Conservation (phyloP, 768 basidiomycete genomes). For the Agaricus subrufescens region DNA sequence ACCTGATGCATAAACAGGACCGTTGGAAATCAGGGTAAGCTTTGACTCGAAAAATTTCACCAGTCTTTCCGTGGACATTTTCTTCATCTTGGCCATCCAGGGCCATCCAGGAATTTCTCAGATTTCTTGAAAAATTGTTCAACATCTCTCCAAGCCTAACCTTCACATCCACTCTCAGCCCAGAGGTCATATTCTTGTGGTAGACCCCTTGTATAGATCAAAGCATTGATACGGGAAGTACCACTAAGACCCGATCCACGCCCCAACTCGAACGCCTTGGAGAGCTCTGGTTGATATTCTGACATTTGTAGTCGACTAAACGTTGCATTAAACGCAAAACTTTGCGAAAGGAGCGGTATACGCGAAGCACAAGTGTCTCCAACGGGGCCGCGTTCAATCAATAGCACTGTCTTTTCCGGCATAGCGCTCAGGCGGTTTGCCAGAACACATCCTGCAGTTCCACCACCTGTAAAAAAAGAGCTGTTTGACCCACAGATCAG, state of each 20-base stretch:
- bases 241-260: constrained; percentile 21
- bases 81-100: background rate
- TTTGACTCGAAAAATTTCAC: constrained; percentile 20
- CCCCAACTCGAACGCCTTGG: constrained; percentile 27
- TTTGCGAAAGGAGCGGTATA: constrained; percentile 11
- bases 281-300: constrained; percentile 36
- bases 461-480: constrained; percentile 41
- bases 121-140: constrained; percentile 64
- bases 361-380: constrained; percentile 18
- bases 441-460: constrained; percentile 56
- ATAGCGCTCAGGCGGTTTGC: constrained; percentile 55
- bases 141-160: constrained; percentile 58
- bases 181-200: constrained; percentile 22
- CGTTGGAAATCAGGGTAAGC: background rate
- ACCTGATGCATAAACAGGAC: constrained; percentile 22
- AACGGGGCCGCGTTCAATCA: constrained; percentile 59
- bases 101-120: constrained; percentile 38
- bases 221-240: constrained; percentile 40
- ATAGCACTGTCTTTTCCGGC: constrained; percentile 41
- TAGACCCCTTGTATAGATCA: constrained; percentile 20
- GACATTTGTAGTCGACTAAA: constrained; percentile 37
- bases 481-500: background rate
- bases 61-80: constrained; percentile 17
- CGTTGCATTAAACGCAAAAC: constrained; percentile 12
- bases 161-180: constrained; percentile 47